phyloP scores from a whole-genome alignment of 306 rosid genomes.

The Senna tora region DNA sequence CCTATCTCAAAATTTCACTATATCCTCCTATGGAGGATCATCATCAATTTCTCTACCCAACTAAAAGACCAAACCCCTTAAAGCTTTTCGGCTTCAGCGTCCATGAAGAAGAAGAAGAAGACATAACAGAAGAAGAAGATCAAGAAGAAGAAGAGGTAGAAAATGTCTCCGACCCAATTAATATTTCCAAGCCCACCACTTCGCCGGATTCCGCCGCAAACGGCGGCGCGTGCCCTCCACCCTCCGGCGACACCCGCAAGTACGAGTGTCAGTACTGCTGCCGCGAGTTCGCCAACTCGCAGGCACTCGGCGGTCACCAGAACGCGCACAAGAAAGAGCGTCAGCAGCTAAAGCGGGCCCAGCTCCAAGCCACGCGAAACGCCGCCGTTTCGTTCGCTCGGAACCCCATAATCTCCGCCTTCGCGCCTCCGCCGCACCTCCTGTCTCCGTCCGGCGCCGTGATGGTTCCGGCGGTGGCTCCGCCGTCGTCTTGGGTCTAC shows the following conservation, averaged over 20 bases:
- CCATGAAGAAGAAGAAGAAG: slow-evolving; percentile 46
- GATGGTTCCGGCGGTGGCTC: slow-evolving; percentile 43
- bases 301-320: slow-evolving; percentile 87
- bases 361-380: slow-evolving; percentile 73
- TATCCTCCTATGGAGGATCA: slow-evolving; percentile 40
- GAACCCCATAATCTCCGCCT: slow-evolving; percentile 87
- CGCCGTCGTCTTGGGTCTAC: slow-evolving; percentile 68
- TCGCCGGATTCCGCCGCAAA: slow-evolving; percentile 66
- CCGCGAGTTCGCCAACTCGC: slow-evolving; percentile 83
- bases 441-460: slow-evolving; percentile 56
- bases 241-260: slow-evolving; percentile 57
- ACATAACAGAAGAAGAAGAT: neutral
- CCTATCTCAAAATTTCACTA: slow-evolving; percentile 30
- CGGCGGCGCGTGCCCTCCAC: slow-evolving; percentile 36
- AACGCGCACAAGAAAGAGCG: slow-evolving; percentile 91
- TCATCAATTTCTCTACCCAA: slow-evolving; percentile 55
- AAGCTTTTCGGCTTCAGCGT: slow-evolving; percentile 84
- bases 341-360: slow-evolving; percentile 84
- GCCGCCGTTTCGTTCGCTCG: slow-evolving; percentile 76
- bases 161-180: slow-evolving; percentile 47
- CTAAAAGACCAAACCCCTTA: slow-evolving; percentile 51
- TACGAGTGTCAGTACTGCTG: slow-evolving; percentile 87
- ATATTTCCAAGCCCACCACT: slow-evolving; percentile 38
- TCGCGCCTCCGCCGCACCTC: slow-evolving; percentile 80
- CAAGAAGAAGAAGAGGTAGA: slow-evolving; percentile 43